Evolutionary conservation across 2,329 filamentous ascomycete species (phyloP).

Genomic region (Colletotrichum australisinense): DNA sequence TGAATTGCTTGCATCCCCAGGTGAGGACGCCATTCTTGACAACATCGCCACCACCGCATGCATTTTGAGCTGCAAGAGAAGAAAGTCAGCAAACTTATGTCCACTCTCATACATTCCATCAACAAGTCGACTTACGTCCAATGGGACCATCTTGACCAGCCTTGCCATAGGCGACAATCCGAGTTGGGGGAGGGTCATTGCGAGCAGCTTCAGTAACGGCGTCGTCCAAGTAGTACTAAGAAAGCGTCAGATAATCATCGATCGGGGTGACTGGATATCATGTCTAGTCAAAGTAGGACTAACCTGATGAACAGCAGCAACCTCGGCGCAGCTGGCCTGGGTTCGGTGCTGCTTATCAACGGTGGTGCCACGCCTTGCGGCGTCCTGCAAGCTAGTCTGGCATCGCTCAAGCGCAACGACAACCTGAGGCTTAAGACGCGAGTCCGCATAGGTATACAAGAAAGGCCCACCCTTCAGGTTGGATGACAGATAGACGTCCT

Average conservation of each 20-base stretch:
- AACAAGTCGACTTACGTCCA: neutral
- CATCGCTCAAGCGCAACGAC: neutral
- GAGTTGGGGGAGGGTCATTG: neutral
- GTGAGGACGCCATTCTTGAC: neutral
- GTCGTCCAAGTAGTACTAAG: neutral
- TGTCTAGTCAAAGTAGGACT: neutral
- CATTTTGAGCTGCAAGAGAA: neutral
- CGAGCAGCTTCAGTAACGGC: neutral
- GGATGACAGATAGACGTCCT: neutral
- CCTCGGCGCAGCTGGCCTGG: neutral
- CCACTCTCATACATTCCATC: accelerated
- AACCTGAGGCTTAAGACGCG: neutral
- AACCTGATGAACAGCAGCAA: neutral
- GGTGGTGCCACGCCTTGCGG: neutral
- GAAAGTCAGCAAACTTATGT: neutral
- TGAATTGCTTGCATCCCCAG: neutral
- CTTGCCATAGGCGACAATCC: neutral
- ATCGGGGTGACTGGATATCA: neutral
- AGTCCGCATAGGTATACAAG: neutral
- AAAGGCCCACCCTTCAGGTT: neutral
- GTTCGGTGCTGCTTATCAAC: neutral
- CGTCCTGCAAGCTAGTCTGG: neutral
- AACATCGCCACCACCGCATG: neutral
- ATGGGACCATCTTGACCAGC: neutral
- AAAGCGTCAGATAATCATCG: neutral